Evolutionary conservation across 768 basidiomycete genomes (phyloP).

Genomic region (Hirschioporus abietinus): DNA sequence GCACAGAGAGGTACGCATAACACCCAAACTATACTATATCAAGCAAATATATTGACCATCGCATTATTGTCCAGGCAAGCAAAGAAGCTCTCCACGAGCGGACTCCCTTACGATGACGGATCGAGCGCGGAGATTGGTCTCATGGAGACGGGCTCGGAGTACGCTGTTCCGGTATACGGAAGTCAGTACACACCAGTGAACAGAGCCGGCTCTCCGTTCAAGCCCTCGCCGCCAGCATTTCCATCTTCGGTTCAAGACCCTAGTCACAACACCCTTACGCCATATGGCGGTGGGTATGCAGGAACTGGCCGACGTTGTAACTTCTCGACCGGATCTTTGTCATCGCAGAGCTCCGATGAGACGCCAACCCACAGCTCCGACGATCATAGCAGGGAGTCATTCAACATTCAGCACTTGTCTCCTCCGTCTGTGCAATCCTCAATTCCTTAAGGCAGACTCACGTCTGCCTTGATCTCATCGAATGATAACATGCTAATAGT

Average conservation of each 20-base stretch:
- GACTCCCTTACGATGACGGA: background rate
- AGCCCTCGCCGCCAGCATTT: background rate
- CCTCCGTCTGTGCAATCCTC: background rate
- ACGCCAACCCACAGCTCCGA: background rate
- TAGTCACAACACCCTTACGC: background rate
- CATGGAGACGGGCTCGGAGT: background rate
- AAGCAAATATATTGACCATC: too few species aligned
- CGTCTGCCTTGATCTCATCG: too few species aligned
- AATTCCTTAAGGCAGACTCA: background rate
- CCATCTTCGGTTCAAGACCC: background rate
- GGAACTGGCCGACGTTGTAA: background rate
- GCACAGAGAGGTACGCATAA: constrained; percentile 14
- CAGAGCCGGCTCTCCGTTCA: background rate
- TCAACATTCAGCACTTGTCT: background rate
- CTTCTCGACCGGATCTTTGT: background rate
- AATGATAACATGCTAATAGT: too few species aligned
- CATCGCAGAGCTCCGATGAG: background rate
- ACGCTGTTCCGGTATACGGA: background rate
- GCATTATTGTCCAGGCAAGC: background rate
- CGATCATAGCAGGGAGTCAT: background rate
- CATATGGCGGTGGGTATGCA: background rate
- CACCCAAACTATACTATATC: too few species aligned
- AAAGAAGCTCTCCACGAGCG: background rate
- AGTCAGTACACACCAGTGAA: background rate
- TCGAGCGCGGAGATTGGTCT: background rate